Evolutionary conservation across 148 eudicot genomes (phyloP).

Genomic region (Rhododendron kiyosumense): DNA sequence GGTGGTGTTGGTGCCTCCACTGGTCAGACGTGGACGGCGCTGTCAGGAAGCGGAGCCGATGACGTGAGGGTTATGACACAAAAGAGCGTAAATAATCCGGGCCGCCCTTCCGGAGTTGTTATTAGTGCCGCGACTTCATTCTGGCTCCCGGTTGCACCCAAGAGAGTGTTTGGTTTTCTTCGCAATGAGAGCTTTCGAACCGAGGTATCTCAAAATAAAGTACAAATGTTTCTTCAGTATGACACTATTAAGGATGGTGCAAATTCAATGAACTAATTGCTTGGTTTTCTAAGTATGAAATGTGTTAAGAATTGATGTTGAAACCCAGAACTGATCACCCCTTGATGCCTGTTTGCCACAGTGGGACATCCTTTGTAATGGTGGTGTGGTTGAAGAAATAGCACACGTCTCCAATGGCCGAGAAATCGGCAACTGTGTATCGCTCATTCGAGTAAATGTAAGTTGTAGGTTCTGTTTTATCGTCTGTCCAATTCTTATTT

Average conservation of each 20-base stretch:
- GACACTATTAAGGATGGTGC: background rate
- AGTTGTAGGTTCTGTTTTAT: slow-evolving; percentile 14
- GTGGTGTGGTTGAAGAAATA: slow-evolving; percentile 45
- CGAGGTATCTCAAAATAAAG: slow-evolving; percentile 19
- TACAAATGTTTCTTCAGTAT: too few relatives aligned
- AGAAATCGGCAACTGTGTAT: slow-evolving; percentile 32
- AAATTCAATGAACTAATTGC: background rate
- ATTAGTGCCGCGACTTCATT: slow-evolving; percentile 43
- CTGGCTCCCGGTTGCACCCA: slow-evolving; percentile 46
- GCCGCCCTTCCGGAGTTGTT: slow-evolving; percentile 32
- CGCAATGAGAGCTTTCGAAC: slow-evolving; percentile 15
- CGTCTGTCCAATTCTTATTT: background rate
- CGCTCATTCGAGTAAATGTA: slow-evolving; percentile 55
- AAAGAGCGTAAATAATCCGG: slow-evolving; percentile 34
- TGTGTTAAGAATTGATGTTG: background rate
- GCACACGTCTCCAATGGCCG: slow-evolving; percentile 39
- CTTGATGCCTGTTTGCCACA: slow-evolving; percentile 1
- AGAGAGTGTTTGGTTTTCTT: slow-evolving; percentile 39
- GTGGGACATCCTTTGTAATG: slow-evolving; percentile 45
- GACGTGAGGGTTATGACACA: slow-evolving; percentile 37
- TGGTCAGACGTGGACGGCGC: slow-evolving; percentile 29
- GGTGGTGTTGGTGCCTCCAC: slow-evolving; percentile 30
- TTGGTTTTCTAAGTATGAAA: background rate
- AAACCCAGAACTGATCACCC: background rate
- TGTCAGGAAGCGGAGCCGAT: slow-evolving; percentile 32